Percentiles rank a stretch among this genome's conserved stretches.
These are phyloP conservation scores for Vitellaria paradoxa DNA, from an alignment of 179 eudicot species.

Conservation along the genomic window DNA sequence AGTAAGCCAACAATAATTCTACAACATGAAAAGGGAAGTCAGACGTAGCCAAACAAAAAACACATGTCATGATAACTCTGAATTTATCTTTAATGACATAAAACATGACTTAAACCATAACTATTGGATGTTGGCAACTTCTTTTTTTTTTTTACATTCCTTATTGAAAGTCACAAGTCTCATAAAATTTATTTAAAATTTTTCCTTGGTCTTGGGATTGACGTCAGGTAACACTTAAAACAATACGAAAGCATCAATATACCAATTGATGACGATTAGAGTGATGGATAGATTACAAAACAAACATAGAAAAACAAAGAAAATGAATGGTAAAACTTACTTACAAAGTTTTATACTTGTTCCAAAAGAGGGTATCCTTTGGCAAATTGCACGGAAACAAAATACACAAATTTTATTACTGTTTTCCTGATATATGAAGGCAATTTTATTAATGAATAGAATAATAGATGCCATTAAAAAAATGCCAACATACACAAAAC, in stretches of 20 bases:
- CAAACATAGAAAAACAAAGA: not conserved
- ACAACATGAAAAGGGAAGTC: constrained; percentile 24
- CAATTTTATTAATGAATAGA: too few relatives aligned
- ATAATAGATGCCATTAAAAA: too few relatives aligned
- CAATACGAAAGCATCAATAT: not conserved
- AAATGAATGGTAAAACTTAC: not conserved
- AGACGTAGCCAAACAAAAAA: constrained; percentile 1
- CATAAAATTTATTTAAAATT: not conserved
- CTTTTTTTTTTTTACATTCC: too few relatives aligned
- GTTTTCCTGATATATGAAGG: too few relatives aligned
- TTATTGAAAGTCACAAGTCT: too few relatives aligned
- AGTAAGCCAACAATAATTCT: constrained; percentile 75
- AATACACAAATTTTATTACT: too few relatives aligned
- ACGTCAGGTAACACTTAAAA: not conserved
- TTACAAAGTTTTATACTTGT: not conserved
- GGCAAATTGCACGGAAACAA: not conserved
- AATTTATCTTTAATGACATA: not conserved
- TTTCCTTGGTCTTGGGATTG: not conserved
- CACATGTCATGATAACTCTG: too few relatives aligned
- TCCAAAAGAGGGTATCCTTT: not conserved
- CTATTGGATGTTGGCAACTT: not conserved
- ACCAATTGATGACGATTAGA: not conserved
- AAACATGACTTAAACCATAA: not conserved
- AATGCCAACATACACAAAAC: too few relatives aligned
- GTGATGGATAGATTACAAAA: not conserved